A percentile compares a stretch with the other conserved stretches of the same genome.
phyloP scores from a whole-genome alignment of 1,284 basidiomycete species.

The Baeospora myosura region DNA sequence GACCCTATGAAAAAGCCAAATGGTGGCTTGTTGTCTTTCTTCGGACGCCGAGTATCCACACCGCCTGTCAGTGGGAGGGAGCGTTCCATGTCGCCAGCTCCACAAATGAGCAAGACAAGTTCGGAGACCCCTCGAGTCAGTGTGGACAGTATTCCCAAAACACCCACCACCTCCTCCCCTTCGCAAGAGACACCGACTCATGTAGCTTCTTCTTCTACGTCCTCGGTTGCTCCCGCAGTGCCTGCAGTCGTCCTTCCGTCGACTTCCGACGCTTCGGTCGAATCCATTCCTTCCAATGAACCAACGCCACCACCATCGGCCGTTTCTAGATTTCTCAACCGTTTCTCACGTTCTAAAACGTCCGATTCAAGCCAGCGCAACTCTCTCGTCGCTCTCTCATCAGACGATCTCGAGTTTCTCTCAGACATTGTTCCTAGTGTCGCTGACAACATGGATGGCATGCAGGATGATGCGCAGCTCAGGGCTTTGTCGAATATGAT shows the following conservation, averaged over 20 bases:
- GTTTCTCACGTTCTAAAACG: constrained; percentile 50
- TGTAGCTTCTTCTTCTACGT: constrained; percentile 9
- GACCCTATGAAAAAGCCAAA: constrained; percentile 39
- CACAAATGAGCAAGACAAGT: constrained; percentile 12
- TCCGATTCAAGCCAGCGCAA: constrained; percentile 31
- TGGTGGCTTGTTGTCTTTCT: constrained; percentile 64
- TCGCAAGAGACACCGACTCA: constrained; percentile 8
- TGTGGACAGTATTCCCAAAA: constrained; percentile 22
- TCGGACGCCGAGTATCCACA: constrained; percentile 37
- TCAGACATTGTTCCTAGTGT: constrained; percentile 61
- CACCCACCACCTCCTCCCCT: constrained; percentile 3
- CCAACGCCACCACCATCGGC: constrained; percentile 33
- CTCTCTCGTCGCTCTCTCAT: constrained; percentile 57
- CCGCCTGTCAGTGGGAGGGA: constrained; percentile 17
- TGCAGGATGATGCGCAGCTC: constrained; percentile 18
- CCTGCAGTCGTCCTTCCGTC: constrained; percentile 12
- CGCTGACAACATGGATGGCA: constrained; percentile 33
- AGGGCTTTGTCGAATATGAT: constrained; percentile 31
- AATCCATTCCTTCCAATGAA: constrained; percentile 16
- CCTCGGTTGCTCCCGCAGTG: constrained; percentile 9
- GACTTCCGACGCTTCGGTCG: background rate
- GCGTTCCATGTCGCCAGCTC: constrained; percentile 22
- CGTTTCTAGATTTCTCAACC: constrained; percentile 61
- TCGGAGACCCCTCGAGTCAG: constrained; percentile 23
- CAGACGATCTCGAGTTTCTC: constrained; percentile 69